Conservation (phyloP, 1,284 basidiomycete species). For the Leccinum proliferum region DNA sequence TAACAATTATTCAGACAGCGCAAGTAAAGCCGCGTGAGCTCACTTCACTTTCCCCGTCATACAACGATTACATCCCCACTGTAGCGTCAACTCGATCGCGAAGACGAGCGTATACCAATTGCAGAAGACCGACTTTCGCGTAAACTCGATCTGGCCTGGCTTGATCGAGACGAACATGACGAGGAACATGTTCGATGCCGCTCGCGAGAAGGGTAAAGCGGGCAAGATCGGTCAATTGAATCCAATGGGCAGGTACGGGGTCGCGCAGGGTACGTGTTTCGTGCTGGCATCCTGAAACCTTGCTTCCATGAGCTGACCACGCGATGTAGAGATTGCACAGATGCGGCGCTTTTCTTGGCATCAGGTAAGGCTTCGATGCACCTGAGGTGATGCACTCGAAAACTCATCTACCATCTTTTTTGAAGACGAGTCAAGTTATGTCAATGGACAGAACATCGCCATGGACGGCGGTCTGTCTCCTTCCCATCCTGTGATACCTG, state of each 20-base stretch:
- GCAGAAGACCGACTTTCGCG: constrained; percentile 77
- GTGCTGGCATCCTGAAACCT: constrained; percentile 1
- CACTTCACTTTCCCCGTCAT: not conserved
- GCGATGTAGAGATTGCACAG: constrained; percentile 69
- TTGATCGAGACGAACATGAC: constrained; percentile 93
- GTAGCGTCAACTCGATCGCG: constrained; percentile 81
- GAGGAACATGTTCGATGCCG: constrained; percentile 64
- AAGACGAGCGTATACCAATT: constrained; percentile 79
- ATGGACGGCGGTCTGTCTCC: constrained; percentile 84
- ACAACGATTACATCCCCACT: constrained; percentile 8
- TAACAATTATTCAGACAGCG: constrained; percentile 57
- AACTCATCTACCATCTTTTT: constrained; percentile 12
- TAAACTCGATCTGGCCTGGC: constrained; percentile 90
- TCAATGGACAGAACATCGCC: constrained; percentile 86
- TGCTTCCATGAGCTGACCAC: constrained; percentile 19
- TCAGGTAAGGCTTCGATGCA: constrained; percentile 51
- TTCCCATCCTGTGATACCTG: constrained; percentile 43
- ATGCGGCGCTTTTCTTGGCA: constrained; percentile 77
- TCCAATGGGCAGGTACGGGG: constrained; percentile 74
- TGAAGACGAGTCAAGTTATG: constrained; percentile 84
- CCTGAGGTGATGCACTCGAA: not conserved
- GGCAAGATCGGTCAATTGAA: constrained; percentile 85
- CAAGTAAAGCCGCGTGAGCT: constrained; percentile 84
- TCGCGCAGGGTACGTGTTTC: constrained; percentile 58
- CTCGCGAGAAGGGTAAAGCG: constrained; percentile 66